Conservation (phyloP, 164 flowering plant species). For the Aristolochia fimbriata region DNA sequence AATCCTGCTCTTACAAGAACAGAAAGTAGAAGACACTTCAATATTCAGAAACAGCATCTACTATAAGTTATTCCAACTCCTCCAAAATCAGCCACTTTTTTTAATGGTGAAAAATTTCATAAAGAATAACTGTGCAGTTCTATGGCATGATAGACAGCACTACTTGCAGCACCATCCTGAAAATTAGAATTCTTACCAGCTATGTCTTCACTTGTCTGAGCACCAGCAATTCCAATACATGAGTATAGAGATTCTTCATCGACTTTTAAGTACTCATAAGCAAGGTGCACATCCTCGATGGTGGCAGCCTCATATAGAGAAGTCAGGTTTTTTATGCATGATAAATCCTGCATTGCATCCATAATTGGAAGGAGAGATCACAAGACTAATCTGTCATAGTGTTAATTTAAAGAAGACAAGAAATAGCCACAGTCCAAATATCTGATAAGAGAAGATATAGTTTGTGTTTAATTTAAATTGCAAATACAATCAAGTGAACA, state of each 20-base stretch:
- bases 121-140: background rate
- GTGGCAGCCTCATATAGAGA: constrained; percentile 77
- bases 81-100: background rate
- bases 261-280: constrained; percentile 77
- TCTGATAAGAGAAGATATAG: background rate
- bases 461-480: background rate
- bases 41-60: no score
- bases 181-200: constrained; percentile 28
- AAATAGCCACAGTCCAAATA: background rate
- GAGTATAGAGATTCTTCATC: constrained; percentile 78
- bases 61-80: background rate
- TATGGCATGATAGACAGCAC: background rate
- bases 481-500: background rate
- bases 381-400: background rate
- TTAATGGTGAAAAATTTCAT: background rate
- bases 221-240: constrained; percentile 88
- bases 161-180: background rate
- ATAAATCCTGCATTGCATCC: constrained; percentile 54
- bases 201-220: constrained; percentile 62
- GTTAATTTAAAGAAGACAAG: background rate
- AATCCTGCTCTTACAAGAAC: no score
- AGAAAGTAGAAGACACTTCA: no score
- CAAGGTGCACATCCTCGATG: constrained; percentile 74
- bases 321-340: constrained; percentile 79
- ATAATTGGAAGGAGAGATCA: background rate